Evolutionary conservation across 2,329 filamentous ascomycete species (phyloP).

Genomic region (Claviceps sp.): DNA sequence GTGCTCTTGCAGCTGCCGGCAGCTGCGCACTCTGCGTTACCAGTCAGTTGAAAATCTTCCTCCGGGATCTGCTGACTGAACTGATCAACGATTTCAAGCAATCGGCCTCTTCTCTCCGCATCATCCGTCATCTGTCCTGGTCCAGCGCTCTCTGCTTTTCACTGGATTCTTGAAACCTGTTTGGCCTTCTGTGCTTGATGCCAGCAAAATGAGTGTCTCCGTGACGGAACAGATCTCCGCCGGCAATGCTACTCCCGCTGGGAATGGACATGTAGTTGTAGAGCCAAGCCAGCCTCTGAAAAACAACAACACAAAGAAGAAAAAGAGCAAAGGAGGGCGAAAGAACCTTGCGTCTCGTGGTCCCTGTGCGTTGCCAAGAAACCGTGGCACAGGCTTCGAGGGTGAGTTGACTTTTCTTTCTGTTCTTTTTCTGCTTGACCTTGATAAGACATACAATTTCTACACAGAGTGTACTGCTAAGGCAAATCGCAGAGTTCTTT

Average conservation of each 20-base stretch:
- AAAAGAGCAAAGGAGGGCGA: conserved; percentile 4
- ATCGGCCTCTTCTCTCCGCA: too few relatives aligned
- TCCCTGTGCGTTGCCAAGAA: conserved; percentile 27
- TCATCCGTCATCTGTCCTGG: not conserved
- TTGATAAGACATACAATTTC: too few relatives aligned
- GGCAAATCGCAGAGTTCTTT: conserved; percentile 44
- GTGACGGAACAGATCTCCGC: not conserved
- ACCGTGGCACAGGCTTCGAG: conserved; percentile 55
- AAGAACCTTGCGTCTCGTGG: conserved; percentile 17
- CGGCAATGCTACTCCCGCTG: not conserved
- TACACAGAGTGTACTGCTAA: not conserved
- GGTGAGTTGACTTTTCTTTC: conserved; percentile 29
- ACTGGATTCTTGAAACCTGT: not conserved
- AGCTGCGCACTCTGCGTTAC: not conserved
- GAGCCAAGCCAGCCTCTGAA: not conserved
- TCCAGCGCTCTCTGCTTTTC: not conserved
- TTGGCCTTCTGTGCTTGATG: not conserved
- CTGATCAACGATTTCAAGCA: too few relatives aligned
- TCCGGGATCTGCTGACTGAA: too few relatives aligned
- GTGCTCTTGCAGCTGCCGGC: not conserved
- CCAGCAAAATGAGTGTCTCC: not conserved
- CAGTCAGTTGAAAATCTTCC: not conserved
- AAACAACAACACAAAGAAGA: conserved; percentile 9
- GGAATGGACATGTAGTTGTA: not conserved
- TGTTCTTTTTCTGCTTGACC: not conserved